phyloP scores from a whole-genome alignment of 257 asterid species.

The Thymus quinquecostatus region DNA sequence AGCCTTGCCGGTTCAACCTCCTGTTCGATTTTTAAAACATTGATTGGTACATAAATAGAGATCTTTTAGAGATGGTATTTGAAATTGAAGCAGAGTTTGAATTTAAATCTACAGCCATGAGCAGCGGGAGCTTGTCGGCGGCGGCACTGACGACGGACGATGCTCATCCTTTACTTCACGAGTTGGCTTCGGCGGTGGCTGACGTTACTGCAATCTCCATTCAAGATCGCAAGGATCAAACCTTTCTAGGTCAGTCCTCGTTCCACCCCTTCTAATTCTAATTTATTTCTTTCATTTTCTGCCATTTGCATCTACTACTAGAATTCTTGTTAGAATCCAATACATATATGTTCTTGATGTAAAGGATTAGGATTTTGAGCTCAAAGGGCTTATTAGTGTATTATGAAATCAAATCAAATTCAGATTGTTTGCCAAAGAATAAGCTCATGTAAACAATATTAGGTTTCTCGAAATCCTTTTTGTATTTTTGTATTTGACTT shows the following conservation, averaged over 20 bases:
- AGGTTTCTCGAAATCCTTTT: too few species aligned
- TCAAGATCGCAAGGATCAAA: constrained; percentile 77
- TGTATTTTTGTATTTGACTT: too few species aligned
- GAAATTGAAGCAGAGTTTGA: too few species aligned
- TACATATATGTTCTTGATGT: not conserved
- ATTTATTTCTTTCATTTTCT: not conserved
- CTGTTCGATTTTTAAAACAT: too few species aligned
- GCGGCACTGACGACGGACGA: constrained; percentile 46
- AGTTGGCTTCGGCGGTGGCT: constrained; percentile 38
- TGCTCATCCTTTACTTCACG: constrained; percentile 47
- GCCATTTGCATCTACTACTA: not conserved
- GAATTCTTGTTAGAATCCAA: not conserved
- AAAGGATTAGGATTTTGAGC: not conserved
- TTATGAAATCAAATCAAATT: not conserved
- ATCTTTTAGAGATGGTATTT: too few species aligned
- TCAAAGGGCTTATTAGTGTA: not conserved
- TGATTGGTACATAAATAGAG: too few species aligned
- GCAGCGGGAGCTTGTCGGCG: constrained; percentile 54
- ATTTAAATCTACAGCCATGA: constrained; percentile 31
- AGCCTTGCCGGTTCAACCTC: too few species aligned
- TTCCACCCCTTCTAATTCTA: not conserved
- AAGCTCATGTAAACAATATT: too few species aligned
- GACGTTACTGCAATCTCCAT: constrained; percentile 50
- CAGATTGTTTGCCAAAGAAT: too few species aligned
- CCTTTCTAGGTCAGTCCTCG: constrained; percentile 49